Conservation (phyloP, 75 land plant species). For the Sequoia sempervirens region DNA sequence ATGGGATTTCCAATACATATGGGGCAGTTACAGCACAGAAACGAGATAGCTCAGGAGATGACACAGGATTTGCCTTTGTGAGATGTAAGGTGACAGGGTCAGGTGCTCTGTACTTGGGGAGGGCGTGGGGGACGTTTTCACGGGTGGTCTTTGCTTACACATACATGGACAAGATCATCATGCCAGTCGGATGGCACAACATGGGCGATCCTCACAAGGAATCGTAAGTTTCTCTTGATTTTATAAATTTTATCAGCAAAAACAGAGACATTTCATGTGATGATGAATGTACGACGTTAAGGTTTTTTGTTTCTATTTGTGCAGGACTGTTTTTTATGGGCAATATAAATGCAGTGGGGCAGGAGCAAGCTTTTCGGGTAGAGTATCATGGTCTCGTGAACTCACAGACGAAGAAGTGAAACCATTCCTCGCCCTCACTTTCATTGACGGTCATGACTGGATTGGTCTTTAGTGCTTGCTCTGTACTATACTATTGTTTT, state of each 20-base stretch:
- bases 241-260: no score
- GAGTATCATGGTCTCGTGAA: conserved; percentile 51
- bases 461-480: conserved; percentile 13
- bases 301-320: not conserved
- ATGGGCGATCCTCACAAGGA: conserved; percentile 43
- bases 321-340: conserved; percentile 52
- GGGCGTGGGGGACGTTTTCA: conserved; percentile 62
- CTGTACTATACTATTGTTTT: not conserved
- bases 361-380: conserved; percentile 35
- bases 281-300: not conserved
- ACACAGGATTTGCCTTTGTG: conserved; percentile 57
- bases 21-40: conserved; percentile 59
- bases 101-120: conserved; percentile 33
- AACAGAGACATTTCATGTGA: not conserved
- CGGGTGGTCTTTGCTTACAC: conserved; percentile 50
- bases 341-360: conserved; percentile 61
- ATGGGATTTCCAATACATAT: conserved; percentile 14
- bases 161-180: conserved; percentile 37
- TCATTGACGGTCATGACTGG: conserved; percentile 62
- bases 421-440: conserved; percentile 36
- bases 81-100: conserved; percentile 50
- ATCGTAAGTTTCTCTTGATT: conserved; percentile 7
- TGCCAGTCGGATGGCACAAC: conserved; percentile 58
- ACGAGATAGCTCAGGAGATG: conserved; percentile 18
- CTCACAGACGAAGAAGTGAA: conserved; percentile 42